phyloP scores from a whole-genome alignment of 805 yeast species.

The Saccharomycopsis sp. region DNA sequence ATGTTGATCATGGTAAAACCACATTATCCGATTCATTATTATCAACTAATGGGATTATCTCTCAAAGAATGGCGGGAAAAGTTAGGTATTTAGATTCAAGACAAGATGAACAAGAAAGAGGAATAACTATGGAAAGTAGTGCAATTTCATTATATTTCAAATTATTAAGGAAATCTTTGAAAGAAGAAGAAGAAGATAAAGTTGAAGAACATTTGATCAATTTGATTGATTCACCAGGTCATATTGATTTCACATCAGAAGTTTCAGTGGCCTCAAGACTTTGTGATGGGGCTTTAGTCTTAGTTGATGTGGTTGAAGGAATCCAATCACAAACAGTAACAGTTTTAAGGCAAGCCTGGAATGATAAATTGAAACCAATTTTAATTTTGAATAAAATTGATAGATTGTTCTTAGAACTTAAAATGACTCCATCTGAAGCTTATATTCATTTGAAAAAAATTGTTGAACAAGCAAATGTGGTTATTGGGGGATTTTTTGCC shows the following conservation, averaged over 20 bases:
- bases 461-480: constrained; percentile 91
- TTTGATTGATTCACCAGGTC: constrained; percentile 98
- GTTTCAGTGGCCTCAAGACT: constrained; percentile 92
- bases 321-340: constrained; percentile 96
- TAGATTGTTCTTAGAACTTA: constrained; percentile 71
- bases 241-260: constrained; percentile 91
- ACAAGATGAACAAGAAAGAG: constrained; percentile 91
- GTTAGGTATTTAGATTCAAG: constrained; percentile 87
- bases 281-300: constrained; percentile 93
- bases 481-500: constrained; percentile 83
- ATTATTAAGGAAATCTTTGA: constrained; percentile 38
- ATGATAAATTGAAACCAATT: constrained; percentile 79
- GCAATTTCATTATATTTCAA: constrained; percentile 91
- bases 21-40: constrained; percentile 84
- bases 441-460: constrained; percentile 67
- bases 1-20: constrained; percentile 98
- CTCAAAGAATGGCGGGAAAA: constrained; percentile 91
- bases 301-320: constrained; percentile 97
- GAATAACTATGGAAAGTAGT: constrained; percentile 96
- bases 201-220: constrained; percentile 78
- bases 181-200: constrained; percentile 37
- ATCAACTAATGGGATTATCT: constrained; percentile 94
- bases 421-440: constrained; percentile 76
- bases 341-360: constrained; percentile 92
- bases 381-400: constrained; percentile 88